These are phyloP conservation scores for Epichloe gansuensis DNA, from an alignment of 2,329 filamentous ascomycete species.

Conservation along the genomic window DNA sequence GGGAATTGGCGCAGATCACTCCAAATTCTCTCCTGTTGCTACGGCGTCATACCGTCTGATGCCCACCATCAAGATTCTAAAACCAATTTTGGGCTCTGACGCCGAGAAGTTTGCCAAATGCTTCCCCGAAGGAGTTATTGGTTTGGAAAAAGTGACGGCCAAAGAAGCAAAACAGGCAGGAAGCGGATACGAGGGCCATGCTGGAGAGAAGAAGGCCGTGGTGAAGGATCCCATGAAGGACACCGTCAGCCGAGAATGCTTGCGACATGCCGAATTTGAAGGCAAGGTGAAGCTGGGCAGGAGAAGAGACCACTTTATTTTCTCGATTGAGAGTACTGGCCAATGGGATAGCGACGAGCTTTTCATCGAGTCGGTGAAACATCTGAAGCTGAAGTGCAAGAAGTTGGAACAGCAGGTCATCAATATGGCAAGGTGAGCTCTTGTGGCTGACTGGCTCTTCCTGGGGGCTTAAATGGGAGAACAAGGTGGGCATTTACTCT, in stretches of 20 bases:
- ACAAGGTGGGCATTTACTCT: not conserved
- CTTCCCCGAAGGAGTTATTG: conserved; percentile 82
- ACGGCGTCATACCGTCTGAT: conserved; percentile 87
- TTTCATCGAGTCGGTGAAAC: conserved; percentile 78
- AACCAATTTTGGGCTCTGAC: conserved; percentile 74
- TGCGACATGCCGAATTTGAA: conserved; percentile 86
- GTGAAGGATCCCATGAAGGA: conserved; percentile 84
- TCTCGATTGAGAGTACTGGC: conserved; percentile 84
- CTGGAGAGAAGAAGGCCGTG: conserved; percentile 75
- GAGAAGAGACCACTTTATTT: conserved; percentile 92
- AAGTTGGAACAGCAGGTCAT: conserved; percentile 58
- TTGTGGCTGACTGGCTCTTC: not conserved
- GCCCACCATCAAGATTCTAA: conserved; percentile 71
- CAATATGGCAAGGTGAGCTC: conserved; percentile 42
- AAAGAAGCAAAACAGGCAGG: conserved; percentile 48
- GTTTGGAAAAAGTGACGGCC: conserved; percentile 56
- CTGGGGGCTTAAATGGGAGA: not conserved
- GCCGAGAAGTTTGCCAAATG: conserved; percentile 82
- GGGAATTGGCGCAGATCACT: conserved; percentile 84
- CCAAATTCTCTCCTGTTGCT: conserved; percentile 93
- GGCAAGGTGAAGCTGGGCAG: conserved; percentile 90
- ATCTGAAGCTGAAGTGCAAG: conserved; percentile 74
- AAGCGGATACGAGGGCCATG: conserved; percentile 58
- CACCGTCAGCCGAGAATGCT: conserved; percentile 83
- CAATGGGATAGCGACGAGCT: conserved; percentile 91